Conservation (phyloP, 2,329 filamentous ascomycete species). For the Aspergillus fischeri region DNA sequence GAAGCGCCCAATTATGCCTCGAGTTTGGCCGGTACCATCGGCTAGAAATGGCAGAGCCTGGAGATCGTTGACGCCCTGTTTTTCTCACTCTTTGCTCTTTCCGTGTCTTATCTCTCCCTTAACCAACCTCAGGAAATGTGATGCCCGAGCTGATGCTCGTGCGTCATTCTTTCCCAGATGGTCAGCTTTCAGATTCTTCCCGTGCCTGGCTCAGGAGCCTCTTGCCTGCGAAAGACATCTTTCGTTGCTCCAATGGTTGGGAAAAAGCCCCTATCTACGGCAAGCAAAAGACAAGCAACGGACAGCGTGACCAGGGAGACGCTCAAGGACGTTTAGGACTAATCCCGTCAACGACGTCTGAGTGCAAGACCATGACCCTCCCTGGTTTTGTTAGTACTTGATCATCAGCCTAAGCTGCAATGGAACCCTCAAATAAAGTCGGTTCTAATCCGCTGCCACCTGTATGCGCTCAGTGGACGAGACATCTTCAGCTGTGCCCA, state of each 20-base stretch:
- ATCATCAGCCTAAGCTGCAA: not conserved
- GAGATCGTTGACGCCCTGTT: not conserved
- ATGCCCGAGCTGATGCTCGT: not conserved
- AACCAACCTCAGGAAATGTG: not conserved
- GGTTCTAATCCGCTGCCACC: not conserved
- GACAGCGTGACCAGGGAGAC: not conserved
- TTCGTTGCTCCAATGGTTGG: not conserved
- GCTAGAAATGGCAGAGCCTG: not conserved
- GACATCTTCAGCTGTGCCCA: not conserved
- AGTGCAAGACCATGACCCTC: not conserved
- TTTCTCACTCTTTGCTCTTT: not conserved
- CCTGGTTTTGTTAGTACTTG: not conserved
- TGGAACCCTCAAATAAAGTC: not conserved
- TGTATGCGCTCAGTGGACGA: not conserved
- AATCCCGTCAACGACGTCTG: not conserved
- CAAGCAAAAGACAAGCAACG: not conserved
- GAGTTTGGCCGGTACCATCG: not conserved
- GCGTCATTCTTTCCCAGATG: not conserved
- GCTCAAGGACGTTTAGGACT: not conserved
- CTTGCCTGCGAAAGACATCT: not conserved
- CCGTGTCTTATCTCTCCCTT: not conserved
- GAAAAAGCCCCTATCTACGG: not conserved
- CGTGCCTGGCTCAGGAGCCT: not conserved
- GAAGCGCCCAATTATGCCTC: not conserved
- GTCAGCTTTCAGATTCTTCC: not conserved